Percentiles rank a stretch among this genome's conserved stretches.
Evolutionary conservation across 495 filamentous ascomycete species (phyloP).

Genomic region (Aspergillus conjunctus): DNA sequence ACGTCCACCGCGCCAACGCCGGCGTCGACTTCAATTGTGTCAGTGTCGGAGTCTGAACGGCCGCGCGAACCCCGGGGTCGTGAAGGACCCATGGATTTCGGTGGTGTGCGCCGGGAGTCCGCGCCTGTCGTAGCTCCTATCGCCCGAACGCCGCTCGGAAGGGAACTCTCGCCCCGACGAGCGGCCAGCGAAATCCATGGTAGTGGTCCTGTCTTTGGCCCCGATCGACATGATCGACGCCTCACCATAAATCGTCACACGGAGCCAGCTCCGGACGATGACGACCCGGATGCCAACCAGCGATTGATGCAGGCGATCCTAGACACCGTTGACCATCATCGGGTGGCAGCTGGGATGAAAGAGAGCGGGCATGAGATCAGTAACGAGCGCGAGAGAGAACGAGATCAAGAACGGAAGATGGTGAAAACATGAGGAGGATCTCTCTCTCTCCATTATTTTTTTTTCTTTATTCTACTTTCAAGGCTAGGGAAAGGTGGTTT

Average conservation of each 20-base stretch:
- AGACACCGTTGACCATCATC: constrained; percentile 50
- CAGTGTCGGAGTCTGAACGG: constrained; percentile 16
- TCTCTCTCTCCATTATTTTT: constrained; percentile 2
- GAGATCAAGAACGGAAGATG: constrained; percentile 32
- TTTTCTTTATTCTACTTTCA: constrained; percentile 9
- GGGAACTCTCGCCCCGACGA: constrained; percentile 41
- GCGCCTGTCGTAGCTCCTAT: constrained; percentile 30
- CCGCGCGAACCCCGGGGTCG: constrained; percentile 3
- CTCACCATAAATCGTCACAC: constrained; percentile 22
- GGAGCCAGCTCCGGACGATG: constrained; percentile 35
- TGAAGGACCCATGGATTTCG: constrained; percentile 18
- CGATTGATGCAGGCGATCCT: constrained; percentile 51
- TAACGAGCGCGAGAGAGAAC: constrained; percentile 26
- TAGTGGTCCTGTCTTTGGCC: constrained; percentile 15
- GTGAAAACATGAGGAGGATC: constrained; percentile 25
- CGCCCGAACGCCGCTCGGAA: constrained; percentile 19
- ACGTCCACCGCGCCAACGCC: constrained; percentile 26
- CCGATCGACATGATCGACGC: constrained; percentile 25
- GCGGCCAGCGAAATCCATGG: constrained; percentile 47
- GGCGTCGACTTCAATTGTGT: constrained; percentile 13
- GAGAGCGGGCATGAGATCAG: constrained; percentile 29
- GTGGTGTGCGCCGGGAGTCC: constrained; percentile 35
- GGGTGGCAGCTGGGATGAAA: constrained; percentile 39
- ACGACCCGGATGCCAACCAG: constrained; percentile 48
- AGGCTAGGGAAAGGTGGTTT: constrained; percentile 6